Evolutionary conservation across 1,139 yeast genomes (phyloP).

Genomic region (Suhomyces coccinellae): DNA sequence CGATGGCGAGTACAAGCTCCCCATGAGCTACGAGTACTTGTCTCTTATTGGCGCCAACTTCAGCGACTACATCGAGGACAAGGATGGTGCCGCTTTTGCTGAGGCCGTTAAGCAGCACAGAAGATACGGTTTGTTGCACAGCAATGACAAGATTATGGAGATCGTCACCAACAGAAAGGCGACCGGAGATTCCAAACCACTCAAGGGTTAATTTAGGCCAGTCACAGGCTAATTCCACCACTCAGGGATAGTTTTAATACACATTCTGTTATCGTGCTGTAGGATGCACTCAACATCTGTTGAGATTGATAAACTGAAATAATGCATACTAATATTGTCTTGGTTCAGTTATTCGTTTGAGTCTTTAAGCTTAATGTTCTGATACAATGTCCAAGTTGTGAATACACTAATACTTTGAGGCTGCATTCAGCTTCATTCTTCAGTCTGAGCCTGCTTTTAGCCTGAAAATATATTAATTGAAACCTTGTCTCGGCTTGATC

Average conservation of each 20-base stretch:
- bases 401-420: no score
- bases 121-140: constrained; percentile 58
- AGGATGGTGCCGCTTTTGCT: constrained; percentile 34
- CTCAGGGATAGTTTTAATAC: neutral
- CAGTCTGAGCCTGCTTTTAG: no score
- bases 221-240: neutral
- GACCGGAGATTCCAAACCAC: constrained; percentile 17
- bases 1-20: constrained; percentile 36
- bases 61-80: constrained; percentile 36
- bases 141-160: constrained; percentile 43
- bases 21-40: constrained; percentile 54
- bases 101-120: constrained; percentile 56
- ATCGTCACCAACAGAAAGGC: constrained; percentile 42
- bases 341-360: no score
- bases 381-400: no score
- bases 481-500: no score
- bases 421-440: no score
- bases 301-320: no score
- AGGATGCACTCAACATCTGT: no score
- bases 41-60: constrained; percentile 50
- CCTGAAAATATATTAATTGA: no score
- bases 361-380: no score
- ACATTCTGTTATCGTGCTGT: neutral
- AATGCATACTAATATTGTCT: no score
- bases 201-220: neutral